Evolutionary conservation across 2,329 filamentous ascomycete genomes (phyloP).

Genomic region (Cladosporium sphaerospermum): DNA sequence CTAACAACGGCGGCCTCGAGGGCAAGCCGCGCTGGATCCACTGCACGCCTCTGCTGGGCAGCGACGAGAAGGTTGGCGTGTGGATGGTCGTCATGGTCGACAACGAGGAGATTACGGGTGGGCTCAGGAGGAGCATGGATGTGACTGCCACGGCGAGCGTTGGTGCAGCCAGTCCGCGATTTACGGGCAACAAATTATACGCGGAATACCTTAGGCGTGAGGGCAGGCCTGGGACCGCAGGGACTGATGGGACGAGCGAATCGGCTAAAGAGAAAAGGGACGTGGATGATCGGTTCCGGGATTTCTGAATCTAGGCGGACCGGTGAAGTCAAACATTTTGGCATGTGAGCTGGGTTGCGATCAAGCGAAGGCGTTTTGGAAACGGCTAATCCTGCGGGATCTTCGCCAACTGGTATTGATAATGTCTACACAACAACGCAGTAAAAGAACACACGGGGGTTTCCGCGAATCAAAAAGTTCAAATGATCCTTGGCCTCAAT

Average conservation of each 20-base stretch:
- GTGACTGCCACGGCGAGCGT: neutral
- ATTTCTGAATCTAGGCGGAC: conserved; percentile 22
- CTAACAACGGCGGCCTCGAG: conserved; percentile 15
- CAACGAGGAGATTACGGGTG: conserved; percentile 29
- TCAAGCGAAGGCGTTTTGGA: too few relatives aligned
- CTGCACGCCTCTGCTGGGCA: conserved; percentile 39
- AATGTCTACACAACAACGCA: too few relatives aligned
- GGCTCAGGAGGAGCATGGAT: conserved; percentile 15
- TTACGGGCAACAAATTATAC: conserved; percentile 29
- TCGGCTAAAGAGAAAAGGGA: conserved; percentile 15
- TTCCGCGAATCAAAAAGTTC: too few relatives aligned
- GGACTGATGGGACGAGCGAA: conserved; percentile 11
- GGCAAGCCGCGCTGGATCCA: conserved; percentile 38
- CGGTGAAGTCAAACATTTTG: neutral
- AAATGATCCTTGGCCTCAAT: too few relatives aligned
- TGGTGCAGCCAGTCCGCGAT: conserved; percentile 16
- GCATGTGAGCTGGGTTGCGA: neutral
- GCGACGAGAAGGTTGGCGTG: conserved; percentile 38
- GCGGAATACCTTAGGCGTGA: conserved; percentile 31
- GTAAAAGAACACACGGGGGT: too few relatives aligned
- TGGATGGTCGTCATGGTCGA: conserved; percentile 45
- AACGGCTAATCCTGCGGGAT: too few relatives aligned
- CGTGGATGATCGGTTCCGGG: conserved; percentile 24
- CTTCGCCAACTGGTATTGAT: too few relatives aligned
- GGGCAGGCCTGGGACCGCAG: conserved; percentile 16